These are phyloP conservation scores for Aspergillus nidulans DNA, from an alignment of 495 filamentous ascomycete species.

Conservation along the genomic window DNA sequence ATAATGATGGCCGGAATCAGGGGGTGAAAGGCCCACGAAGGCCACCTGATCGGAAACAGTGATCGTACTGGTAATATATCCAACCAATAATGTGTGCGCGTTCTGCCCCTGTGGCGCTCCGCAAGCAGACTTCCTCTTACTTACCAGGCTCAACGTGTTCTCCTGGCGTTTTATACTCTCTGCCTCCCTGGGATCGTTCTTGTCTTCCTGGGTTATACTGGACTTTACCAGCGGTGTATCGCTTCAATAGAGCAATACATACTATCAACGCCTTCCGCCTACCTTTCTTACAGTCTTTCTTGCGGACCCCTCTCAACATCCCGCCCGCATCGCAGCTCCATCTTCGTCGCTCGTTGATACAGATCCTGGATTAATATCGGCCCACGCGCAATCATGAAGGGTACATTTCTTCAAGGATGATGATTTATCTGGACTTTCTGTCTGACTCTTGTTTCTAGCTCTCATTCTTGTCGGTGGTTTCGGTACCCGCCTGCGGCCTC, in stretches of 20 bases:
- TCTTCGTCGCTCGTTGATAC: slow-evolving; percentile 3
- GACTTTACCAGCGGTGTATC: slow-evolving; percentile 2
- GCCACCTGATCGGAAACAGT: slow-evolving; percentile 7
- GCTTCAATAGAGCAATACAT: slow-evolving; percentile 3
- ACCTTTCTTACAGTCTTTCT: slow-evolving; percentile 3
- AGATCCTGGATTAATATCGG: slow-evolving; percentile 1
- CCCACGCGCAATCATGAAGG: slow-evolving; percentile 21
- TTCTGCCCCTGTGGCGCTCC: slow-evolving; percentile 10
- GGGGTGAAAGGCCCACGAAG: slow-evolving; percentile 12
- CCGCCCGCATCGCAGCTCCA: slow-evolving; percentile 26
- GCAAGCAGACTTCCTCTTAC: slow-evolving; percentile 4
- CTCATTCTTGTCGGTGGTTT: slow-evolving; percentile 99
- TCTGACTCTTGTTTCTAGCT: slow-evolving; percentile 51
- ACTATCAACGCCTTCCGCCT: slow-evolving; percentile 11
- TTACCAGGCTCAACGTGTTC: slow-evolving; percentile 12
- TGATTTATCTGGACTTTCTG: not conserved
- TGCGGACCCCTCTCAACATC: slow-evolving; percentile 11
- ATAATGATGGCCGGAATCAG: not conserved
- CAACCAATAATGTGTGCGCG: not conserved
- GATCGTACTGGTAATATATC: slow-evolving; percentile 3
- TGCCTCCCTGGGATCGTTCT: not conserved
- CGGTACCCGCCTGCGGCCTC: slow-evolving; percentile 93
- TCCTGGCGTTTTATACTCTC: slow-evolving; percentile 13
- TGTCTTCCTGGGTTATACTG: slow-evolving; percentile 8
- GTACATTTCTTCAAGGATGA: slow-evolving; percentile 4